Conservation (phyloP, 78 protist genomes). For the Goniomonas avonlea region DNA sequence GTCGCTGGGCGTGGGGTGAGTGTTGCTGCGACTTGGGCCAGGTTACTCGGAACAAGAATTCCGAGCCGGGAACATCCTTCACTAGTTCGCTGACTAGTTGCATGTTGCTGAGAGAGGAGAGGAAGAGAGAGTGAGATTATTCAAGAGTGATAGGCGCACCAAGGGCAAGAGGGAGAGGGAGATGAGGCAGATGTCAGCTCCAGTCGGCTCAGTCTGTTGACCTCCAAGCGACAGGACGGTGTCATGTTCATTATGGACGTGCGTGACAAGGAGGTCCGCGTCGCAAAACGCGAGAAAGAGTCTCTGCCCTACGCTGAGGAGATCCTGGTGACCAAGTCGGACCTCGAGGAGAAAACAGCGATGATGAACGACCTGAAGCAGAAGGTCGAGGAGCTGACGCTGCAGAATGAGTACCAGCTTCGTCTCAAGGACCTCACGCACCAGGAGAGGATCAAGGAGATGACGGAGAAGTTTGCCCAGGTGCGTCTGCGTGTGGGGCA, state of each 20-base stretch:
- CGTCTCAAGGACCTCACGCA: slow-evolving; percentile 29
- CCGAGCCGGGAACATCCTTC: too few relatives aligned
- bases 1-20: too few relatives aligned
- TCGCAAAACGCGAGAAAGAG: slow-evolving; percentile 38
- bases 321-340: slow-evolving; percentile 43
- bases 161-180: too few relatives aligned
- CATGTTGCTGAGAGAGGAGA: too few relatives aligned
- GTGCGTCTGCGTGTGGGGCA: too few relatives aligned
- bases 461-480: slow-evolving; percentile 29
- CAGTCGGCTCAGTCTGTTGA: too few relatives aligned
- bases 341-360: slow-evolving; percentile 47
- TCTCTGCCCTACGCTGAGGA: slow-evolving; percentile 39
- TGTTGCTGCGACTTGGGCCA: too few relatives aligned
- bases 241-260: slow-evolving; percentile 32
- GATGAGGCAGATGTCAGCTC: too few relatives aligned
- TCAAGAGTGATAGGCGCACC: too few relatives aligned
- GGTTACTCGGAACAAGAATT: too few relatives aligned
- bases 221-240: slow-evolving; percentile 31
- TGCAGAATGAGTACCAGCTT: slow-evolving; percentile 9
- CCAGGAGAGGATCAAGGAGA: slow-evolving; percentile 50
- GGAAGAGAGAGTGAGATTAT: too few relatives aligned
- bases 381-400: slow-evolving; percentile 42
- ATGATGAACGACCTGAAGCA: slow-evolving; percentile 1
- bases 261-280: slow-evolving; percentile 20
- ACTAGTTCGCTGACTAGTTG: too few relatives aligned